phyloP scores from a whole-genome alignment of 1,139 yeast genomes.

The Saccharomyces hybrid region DNA sequence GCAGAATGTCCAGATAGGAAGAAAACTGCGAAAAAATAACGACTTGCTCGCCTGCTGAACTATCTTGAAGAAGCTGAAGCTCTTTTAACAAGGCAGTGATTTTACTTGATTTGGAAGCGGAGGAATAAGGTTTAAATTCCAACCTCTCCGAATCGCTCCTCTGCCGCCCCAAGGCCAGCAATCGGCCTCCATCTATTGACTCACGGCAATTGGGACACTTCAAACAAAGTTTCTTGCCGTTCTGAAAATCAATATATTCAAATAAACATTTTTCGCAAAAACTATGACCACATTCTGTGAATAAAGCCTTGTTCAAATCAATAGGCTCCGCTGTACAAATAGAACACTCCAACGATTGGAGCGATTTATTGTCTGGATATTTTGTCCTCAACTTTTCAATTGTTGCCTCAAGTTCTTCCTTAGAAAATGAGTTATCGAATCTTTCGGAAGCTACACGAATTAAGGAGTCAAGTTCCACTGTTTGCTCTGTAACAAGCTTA shows the following conservation, averaged over 20 bases:
- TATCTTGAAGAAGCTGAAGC: constrained; percentile 44
- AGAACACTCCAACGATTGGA: constrained; percentile 62
- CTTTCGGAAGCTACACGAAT: constrained; percentile 1
- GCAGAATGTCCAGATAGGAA: constrained; percentile 68
- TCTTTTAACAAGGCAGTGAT: constrained; percentile 62
- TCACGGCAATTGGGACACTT: constrained; percentile 55
- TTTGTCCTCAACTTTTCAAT: constrained; percentile 33
- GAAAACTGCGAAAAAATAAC: constrained; percentile 93
- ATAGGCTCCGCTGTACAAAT: constrained; percentile 71
- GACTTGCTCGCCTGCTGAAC: constrained; percentile 59
- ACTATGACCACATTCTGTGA: constrained; percentile 77
- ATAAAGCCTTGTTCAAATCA: constrained; percentile 44
- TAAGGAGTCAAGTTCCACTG: constrained; percentile 7
- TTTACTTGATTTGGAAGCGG: constrained; percentile 52
- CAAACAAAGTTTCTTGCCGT: constrained; percentile 20
- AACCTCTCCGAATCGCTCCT: constrained; percentile 8
- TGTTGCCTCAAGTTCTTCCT: constrained; percentile 30
- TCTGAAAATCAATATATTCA: constrained; percentile 50
- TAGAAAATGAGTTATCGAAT: constrained; percentile 5
- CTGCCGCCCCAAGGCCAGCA: constrained; percentile 17
- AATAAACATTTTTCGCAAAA: constrained; percentile 70
- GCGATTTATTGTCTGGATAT: constrained; percentile 27
- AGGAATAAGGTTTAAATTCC: constrained; percentile 20
- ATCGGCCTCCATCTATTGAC: constrained; percentile 15
- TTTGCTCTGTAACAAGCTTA: constrained; percentile 31